phyloP scores from a whole-genome alignment of 805 yeast species.

The Starmera quercuum region DNA sequence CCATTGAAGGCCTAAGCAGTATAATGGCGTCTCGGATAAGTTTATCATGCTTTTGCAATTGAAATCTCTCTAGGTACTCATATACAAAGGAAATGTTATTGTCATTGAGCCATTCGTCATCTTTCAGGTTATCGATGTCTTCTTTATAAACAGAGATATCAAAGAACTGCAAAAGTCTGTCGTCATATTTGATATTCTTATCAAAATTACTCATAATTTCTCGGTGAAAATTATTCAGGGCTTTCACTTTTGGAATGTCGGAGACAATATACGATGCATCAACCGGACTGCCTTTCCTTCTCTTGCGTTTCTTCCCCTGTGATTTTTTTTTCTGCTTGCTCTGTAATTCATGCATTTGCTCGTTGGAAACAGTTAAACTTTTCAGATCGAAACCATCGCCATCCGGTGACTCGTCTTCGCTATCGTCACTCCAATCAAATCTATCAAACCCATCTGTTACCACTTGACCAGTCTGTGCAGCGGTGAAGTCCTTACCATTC shows the following conservation, averaged over 20 bases:
- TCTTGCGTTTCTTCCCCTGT: no score
- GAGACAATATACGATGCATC: no score
- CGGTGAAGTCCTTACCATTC: constrained; percentile 1
- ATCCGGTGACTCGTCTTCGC: constrained; percentile 3
- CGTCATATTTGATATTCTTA: no score
- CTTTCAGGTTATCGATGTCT: constrained; percentile 49
- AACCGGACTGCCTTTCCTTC: no score
- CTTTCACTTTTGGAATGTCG: no score
- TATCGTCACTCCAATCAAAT: constrained; percentile 25
- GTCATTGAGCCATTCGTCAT: constrained; percentile 71
- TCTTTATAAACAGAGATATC: constrained; percentile 51
- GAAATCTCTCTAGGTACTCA: constrained; percentile 40
- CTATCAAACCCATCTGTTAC: constrained; percentile 35
- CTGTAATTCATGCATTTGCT: no score
- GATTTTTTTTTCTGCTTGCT: no score
- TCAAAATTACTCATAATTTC: no score
- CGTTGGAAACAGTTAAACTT: no score
- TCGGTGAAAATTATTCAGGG: no score
- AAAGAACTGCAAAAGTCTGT: constrained; percentile 36
- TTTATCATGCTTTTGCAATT: constrained; percentile 18
- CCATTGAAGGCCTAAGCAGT: constrained; percentile 53
- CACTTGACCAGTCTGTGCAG: not conserved
- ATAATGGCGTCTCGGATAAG: constrained; percentile 24
- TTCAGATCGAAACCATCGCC: constrained; percentile 1
- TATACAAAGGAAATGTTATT: constrained; percentile 57